Base-by-base conservation (phyloP, 2,329 filamentous ascomycete species). In the Didymella sp. region DNA sequence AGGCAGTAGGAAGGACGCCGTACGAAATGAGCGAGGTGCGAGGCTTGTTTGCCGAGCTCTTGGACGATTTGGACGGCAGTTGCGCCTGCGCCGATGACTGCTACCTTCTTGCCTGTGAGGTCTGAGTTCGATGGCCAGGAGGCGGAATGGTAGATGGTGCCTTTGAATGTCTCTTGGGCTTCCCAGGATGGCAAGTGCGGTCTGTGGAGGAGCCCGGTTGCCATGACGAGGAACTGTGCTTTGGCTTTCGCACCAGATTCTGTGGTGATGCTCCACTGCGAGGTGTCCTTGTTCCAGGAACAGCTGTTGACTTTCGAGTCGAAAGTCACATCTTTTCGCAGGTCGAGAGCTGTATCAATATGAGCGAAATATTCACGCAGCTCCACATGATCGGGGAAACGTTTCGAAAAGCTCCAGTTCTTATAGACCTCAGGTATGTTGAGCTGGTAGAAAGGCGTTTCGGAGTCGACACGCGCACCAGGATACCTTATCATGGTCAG, bases 241-340 rank as follows among this genome's bases (percentile, higher is more conserved):
- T 75, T 25, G 74, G 72, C 49, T 81, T 63, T 13, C 80, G 70
- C 61, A 3, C 81, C 81, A 27, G 76, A 76, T 8, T 74, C 74
- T 0, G 79, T 81, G 7, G 59, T 72, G 13, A 85, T 64, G 0
- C 69, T 73, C 84, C 82, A 86, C 27, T 67, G 62, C 0, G 72
- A 71, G 1, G 70, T 51, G 0, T 62, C 57, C 0, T 70, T 65
- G 50, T 83, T 70, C 60, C 78, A 84, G 1, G 68, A 62, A 1
- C 78, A 80, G 2, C 70, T 75, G 6, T 74, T 67, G 1, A 85
- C 79, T 6, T 71, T 72, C 9, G 76, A 76, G 24, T 79, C 69
- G 67, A 82, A 85, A 3, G 53, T 51, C 3, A 65, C 60, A 31
- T 72, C 69, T 40, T 69, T 68, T 2, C 63, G 51, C 0, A 73